Evolutionary conservation across 2,329 filamentous ascomycete genomes (phyloP), one percentile per base, ranked within the genome.

Genomic region (Capronia epimyces): DNA sequence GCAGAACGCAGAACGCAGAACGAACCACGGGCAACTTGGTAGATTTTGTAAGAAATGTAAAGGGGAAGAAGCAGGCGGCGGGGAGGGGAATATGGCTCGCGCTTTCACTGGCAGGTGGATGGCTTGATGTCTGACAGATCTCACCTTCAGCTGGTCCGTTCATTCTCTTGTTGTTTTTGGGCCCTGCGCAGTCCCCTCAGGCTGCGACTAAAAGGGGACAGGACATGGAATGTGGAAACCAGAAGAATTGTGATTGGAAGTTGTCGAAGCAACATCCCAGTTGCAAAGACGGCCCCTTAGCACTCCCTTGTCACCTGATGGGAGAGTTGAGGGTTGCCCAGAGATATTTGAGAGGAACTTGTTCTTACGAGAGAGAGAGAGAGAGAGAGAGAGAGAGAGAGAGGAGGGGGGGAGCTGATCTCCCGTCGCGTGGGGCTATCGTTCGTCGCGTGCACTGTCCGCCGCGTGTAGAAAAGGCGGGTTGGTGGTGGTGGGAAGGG

Each of bases 121-220:
- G 21, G 39, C 9, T 16, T 25, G 18, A 5, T 10, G 1, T 42
- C 39, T 42, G 39, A 42, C 39, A 31, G 15, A 43, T 43, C 41
- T 43, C 16, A 29, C 25, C 9, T 20, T 31, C 41, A 43, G 20
- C 8, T 43, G 41, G 41, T 32, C 25, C 39, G 15, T 42, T 15
- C 5, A 21, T 4, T n/a, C 8, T 8, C 7, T 6, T 43, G 47
- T 43, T 43, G 20, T 22, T 40, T 37, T 43, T 43, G 29, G 39
- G 18, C 46, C 39, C 40, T 2, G 34, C 16, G 34, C 34, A 5
- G 16, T 1, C 15, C 16, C 12, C 39, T 43, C 37, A 22, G 39
- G 46, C 27, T 49, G 46, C 41, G 24, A 40, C 47, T 40, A 15
- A 44, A 27, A 16, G 21, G 24, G 20, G 46, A 13, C 43, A 34